Conservation (phyloP, 1,139 yeast genomes). For the Debaryomycetaceae sp. region DNA sequence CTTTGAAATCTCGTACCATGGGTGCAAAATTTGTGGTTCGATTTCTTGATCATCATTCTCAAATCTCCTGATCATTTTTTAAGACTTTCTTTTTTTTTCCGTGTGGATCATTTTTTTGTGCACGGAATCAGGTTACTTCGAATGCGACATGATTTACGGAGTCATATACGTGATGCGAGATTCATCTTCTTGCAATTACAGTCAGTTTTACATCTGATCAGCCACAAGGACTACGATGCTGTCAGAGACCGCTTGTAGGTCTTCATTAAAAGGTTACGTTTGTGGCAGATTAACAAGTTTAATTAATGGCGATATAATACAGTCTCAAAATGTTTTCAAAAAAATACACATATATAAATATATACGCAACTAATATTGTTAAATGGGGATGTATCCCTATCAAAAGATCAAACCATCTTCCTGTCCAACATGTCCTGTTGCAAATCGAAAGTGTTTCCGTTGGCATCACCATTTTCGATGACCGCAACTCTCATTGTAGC, state of each 20-base stretch:
- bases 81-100: not conserved
- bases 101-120: not conserved
- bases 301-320: too few relatives aligned
- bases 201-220: too few relatives aligned
- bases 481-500: constrained; percentile 97
- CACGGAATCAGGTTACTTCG: not conserved
- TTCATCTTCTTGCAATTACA: too few relatives aligned
- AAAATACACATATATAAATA: too few relatives aligned
- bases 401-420: constrained; percentile 14
- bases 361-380: too few relatives aligned
- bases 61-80: constrained; percentile 1
- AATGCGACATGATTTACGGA: not conserved
- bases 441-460: constrained; percentile 47
- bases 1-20: not conserved
- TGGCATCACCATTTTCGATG: constrained; percentile 61
- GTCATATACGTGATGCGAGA: too few relatives aligned
- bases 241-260: too few relatives aligned
- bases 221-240: too few relatives aligned
- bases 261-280: too few relatives aligned
- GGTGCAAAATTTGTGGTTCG: constrained; percentile 3
- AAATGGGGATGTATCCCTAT: not conserved
- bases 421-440: constrained; percentile 51
- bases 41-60: not conserved
- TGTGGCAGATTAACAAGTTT: too few relatives aligned
- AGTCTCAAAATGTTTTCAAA: too few relatives aligned